A percentile compares a stretch with the other conserved stretches of the same genome.
Conservation (phyloP, 345 rosid species). For the Viola odorata region DNA sequence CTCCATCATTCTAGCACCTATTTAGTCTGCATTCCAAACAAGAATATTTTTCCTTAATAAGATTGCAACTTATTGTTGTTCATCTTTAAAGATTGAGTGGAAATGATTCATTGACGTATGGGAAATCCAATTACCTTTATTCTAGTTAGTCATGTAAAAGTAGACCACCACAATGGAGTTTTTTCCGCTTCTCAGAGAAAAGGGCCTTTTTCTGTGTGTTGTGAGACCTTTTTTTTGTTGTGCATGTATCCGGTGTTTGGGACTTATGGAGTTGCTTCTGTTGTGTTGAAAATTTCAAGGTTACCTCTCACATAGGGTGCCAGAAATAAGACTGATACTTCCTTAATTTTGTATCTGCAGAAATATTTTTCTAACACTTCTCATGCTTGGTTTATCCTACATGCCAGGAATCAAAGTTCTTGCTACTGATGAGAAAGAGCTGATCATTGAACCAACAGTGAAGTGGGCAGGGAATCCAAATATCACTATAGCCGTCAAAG, state of each 20-base stretch:
- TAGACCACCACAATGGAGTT: background rate
- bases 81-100: background rate
- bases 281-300: slow-evolving; percentile 5
- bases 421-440: slow-evolving; percentile 26
- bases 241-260: background rate
- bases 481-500: slow-evolving; percentile 20
- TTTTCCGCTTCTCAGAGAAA: too few species aligned
- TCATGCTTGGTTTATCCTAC: background rate
- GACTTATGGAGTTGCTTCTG: background rate
- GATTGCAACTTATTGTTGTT: background rate
- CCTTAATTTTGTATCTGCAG: background rate
- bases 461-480: slow-evolving; percentile 38
- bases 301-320: background rate
- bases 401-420: slow-evolving; percentile 28
- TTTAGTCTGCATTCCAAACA: background rate
- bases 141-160: background rate
- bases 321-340: too few species aligned
- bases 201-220: too few species aligned
- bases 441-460: slow-evolving; percentile 23
- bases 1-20: background rate
- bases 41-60: background rate
- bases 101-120: background rate
- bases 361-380: background rate
- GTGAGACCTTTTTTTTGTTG: too few species aligned
- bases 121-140: background rate